Evolutionary conservation across 2,329 filamentous ascomycete genomes (phyloP), one percentile per base, ranked within the genome.

Genomic region (Pseudogymnoascus sp.): DNA sequence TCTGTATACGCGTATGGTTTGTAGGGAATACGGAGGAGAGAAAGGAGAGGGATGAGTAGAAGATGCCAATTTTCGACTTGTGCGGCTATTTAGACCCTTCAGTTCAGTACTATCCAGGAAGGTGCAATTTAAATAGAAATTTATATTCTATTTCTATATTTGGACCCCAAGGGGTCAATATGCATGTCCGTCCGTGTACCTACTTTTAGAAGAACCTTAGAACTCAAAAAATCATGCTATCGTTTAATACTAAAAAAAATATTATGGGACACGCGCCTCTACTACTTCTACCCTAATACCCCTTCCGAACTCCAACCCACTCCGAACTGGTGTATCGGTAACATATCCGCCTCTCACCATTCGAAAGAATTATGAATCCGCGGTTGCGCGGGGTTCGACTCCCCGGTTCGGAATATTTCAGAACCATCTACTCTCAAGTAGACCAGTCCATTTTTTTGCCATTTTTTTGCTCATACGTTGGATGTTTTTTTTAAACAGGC

Each of bases 311-410:
- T 33, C 26, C 47, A 53, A 53, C 47, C 47, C 47, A 53, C 47
- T 64, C 63, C 63, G 63, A 64, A 64, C 60, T 64, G 63, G 63
- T 64, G 63, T 64, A 64, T 64, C 63, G 63, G 63, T 62, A 64
- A n/a, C n/a, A n/a, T n/a, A n/a, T n/a, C n/a, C n/a, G n/a, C n/a
- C n/a, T n/a, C n/a, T n/a, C n/a, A n/a, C n/a, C n/a, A n/a, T n/a
- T n/a, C n/a, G n/a, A n/a, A n/a, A n/a, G n/a, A n/a, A n/a, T n/a
- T n/a, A n/a, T n/a, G n/a, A n/a, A n/a, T n/a, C n/a, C n/a, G n/a
- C n/a, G n/a, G n/a, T n/a, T n/a, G n/a, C n/a, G n/a, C n/a, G n/a
- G n/a, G n/a, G n/a, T n/a, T n/a, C n/a, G n/a, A n/a, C n/a, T n/a
- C n/a, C n/a, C 63, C 63, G 63, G 60, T 64, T 64, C 63, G 63